phyloP scores from a whole-genome alignment of 768 basidiomycete genomes.

The Daedaleopsis sinensis region DNA sequence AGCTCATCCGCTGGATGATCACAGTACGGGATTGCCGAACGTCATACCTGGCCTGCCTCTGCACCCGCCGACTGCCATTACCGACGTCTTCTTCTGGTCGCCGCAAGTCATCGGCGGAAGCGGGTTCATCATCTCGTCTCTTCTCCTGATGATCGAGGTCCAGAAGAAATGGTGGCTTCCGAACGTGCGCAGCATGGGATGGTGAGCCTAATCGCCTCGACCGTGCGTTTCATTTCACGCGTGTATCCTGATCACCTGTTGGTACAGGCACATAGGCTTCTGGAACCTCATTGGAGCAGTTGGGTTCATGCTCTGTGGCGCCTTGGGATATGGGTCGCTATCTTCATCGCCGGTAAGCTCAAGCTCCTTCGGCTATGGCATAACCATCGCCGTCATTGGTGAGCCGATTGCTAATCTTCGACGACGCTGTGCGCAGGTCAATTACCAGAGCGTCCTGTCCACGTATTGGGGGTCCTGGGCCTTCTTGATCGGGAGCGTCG shows the following conservation, averaged over 20 bases:
- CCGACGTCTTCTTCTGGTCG: conserved; percentile 59
- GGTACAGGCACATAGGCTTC: conserved; percentile 35
- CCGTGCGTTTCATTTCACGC: background rate
- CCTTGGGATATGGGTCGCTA: conserved; percentile 48
- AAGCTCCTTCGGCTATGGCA: too few species aligned
- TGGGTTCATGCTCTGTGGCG: conserved; percentile 62
- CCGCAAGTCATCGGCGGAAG: conserved; percentile 65
- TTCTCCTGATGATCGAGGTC: conserved; percentile 55
- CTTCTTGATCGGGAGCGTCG: conserved; percentile 59
- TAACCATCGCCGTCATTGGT: too few species aligned
- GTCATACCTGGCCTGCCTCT: conserved; percentile 38
- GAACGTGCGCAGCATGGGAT: conserved; percentile 48
- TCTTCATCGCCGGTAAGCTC: conserved; percentile 21
- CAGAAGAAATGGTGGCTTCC: conserved; percentile 59
- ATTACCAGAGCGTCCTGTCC: conserved; percentile 54
- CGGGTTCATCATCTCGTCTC: conserved; percentile 56
- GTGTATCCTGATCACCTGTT: background rate
- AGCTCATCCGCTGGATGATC: background rate
- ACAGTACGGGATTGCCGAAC: conserved; percentile 44
- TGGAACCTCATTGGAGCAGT: conserved; percentile 65
- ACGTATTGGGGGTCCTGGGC: conserved; percentile 68
- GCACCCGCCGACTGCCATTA: conserved; percentile 32
- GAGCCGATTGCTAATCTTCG: too few species aligned
- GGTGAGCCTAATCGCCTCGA: conserved; percentile 39
- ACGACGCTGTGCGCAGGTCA: conserved; percentile 25